A percentile compares a stretch with the other conserved stretches of the same genome.
Conservation (phyloP, 2,329 filamentous ascomycete genomes). For the Periconia macrospinosa region DNA sequence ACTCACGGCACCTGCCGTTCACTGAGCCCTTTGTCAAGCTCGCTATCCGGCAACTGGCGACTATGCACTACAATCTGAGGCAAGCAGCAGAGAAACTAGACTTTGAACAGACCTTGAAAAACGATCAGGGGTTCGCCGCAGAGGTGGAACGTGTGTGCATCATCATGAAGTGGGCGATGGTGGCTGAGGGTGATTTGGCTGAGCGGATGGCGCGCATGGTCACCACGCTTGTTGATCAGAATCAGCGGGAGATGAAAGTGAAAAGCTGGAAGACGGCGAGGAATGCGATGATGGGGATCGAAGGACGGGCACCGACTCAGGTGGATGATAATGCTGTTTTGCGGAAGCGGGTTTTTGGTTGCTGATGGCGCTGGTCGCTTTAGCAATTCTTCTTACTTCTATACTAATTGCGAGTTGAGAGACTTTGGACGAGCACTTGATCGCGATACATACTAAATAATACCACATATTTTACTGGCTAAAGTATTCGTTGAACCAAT, state of each 20-base stretch:
- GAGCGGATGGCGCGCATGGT: slow-evolving; percentile 1
- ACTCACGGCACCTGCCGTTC: slow-evolving; percentile 9
- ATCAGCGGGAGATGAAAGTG: background rate
- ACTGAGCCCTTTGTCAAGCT: slow-evolving; percentile 8
- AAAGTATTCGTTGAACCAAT: too few relatives aligned
- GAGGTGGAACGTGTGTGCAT: background rate
- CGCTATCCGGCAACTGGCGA: slow-evolving; percentile 6
- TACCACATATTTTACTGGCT: too few relatives aligned
- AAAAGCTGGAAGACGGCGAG: background rate
- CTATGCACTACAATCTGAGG: background rate
- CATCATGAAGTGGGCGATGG: slow-evolving; percentile 7
- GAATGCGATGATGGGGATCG: background rate
- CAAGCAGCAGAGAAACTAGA: background rate
- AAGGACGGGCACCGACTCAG: background rate
- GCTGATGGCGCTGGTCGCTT: too few relatives aligned
- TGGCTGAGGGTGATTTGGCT: slow-evolving; percentile 1
- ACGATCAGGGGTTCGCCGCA: background rate
- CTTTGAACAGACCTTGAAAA: background rate
- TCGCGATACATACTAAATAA: too few relatives aligned
- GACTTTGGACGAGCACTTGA: too few relatives aligned
- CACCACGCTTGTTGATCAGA: background rate
- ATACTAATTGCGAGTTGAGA: too few relatives aligned
- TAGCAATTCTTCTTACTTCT: too few relatives aligned
- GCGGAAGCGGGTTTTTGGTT: too few relatives aligned
- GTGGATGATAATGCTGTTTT: too few relatives aligned